Evolutionary conservation across 768 basidiomycete species (phyloP).

Genomic region (Termitomyces sp.): DNA sequence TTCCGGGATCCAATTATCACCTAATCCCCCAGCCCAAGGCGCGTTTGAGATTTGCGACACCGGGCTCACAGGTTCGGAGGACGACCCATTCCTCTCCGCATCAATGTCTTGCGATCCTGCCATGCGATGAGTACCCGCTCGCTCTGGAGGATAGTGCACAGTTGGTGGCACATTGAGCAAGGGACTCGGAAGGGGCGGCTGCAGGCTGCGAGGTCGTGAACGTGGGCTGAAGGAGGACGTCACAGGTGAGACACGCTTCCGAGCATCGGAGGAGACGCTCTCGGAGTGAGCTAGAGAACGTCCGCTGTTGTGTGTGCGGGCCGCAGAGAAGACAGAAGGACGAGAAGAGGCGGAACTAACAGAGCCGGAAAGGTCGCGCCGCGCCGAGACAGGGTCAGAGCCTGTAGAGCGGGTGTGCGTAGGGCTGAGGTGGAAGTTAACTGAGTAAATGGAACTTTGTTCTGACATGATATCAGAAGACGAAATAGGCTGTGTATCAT

Average conservation of each 20-base stretch:
- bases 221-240: conserved; percentile 42
- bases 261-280: conserved; percentile 53
- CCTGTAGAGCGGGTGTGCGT: conserved; percentile 41
- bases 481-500: conserved; percentile 34
- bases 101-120: conserved; percentile 8
- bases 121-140: conserved; percentile 16
- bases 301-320: conserved; percentile 27
- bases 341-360: conserved; percentile 51
- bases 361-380: conserved; percentile 35
- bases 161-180: conserved; percentile 9
- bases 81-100: conserved; percentile 12
- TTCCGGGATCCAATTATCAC: conserved; percentile 32
- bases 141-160: conserved; percentile 15
- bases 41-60: conserved; percentile 20
- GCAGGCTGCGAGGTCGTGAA: conserved; percentile 11
- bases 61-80: conserved; percentile 22
- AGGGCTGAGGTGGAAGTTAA: conserved; percentile 51
- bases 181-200: conserved; percentile 8
- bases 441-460: conserved; percentile 60
- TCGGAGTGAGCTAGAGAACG: conserved; percentile 41
- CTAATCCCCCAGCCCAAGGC: conserved; percentile 38
- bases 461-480: conserved; percentile 44
- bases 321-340: conserved; percentile 40
- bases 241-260: conserved; percentile 39
- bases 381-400: conserved; percentile 43